A percentile compares a stretch with the other conserved stretches of the same genome.
Evolutionary conservation across 176 grass and related monocot species (phyloP).

Genomic region (Carex kokanica): DNA sequence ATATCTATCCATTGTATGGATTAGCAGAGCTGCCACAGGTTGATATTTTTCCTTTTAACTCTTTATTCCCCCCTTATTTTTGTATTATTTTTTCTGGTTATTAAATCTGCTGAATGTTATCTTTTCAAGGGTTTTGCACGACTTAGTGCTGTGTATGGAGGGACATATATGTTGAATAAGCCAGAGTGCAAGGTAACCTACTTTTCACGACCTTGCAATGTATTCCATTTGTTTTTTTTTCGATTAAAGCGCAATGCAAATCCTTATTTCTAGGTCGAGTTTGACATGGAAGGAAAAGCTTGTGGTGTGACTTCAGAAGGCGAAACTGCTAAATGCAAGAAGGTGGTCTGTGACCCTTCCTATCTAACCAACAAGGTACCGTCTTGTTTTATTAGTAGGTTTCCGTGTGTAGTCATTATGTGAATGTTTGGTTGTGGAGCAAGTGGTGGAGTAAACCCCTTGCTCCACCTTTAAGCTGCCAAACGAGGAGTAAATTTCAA

Average conservation of each 20-base stretch:
- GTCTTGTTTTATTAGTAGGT: not conserved
- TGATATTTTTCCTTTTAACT: conserved; percentile 16
- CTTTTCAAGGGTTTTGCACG: conserved; percentile 67
- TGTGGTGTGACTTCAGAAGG: conserved; percentile 83
- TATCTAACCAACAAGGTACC: conserved; percentile 71
- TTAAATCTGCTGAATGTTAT: conserved; percentile 19
- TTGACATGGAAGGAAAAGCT: conserved; percentile 62
- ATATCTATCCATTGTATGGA: conserved; percentile 95
- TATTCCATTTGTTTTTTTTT: conserved; percentile 11
- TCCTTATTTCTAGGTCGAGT: conserved; percentile 54
- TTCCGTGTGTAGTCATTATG: not conserved
- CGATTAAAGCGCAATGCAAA: conserved; percentile 1
- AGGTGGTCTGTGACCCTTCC: conserved; percentile 81
- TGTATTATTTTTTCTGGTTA: conserved; percentile 11
- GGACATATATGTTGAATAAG: conserved; percentile 93
- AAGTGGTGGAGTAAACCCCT: no score
- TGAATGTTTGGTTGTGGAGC: no score
- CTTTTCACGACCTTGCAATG: not conserved
- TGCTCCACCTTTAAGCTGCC: no score
- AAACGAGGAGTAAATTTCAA: no score
- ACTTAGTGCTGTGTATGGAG: conserved; percentile 91
- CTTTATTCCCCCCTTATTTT: not conserved
- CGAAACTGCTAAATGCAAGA: conserved; percentile 77
- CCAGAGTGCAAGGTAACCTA: conserved; percentile 88
- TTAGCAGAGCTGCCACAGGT: conserved; percentile 97